Evolutionary conservation across 2,329 filamentous ascomycete species (phyloP).

Genomic region (Aspergillus sp.): DNA sequence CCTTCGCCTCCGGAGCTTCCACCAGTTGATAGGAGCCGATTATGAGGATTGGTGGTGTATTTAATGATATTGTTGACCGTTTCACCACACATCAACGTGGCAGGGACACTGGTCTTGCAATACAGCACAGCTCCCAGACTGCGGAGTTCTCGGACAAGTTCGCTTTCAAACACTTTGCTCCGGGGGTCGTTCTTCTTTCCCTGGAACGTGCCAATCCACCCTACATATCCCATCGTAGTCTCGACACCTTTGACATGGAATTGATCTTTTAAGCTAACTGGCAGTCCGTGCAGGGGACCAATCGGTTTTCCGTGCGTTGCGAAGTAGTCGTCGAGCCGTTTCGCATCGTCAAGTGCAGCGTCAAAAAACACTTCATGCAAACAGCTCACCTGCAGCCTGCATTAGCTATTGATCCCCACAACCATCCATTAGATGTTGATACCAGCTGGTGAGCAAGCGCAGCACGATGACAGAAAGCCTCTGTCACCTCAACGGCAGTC

Average conservation of each 20-base stretch:
- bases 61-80: slow-evolving; percentile 63
- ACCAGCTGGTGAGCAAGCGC: slow-evolving; percentile 61
- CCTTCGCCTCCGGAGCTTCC: slow-evolving; percentile 62
- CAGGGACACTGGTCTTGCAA: slow-evolving; percentile 57
- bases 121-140: slow-evolving; percentile 55
- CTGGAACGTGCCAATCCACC: slow-evolving; percentile 64
- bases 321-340: slow-evolving; percentile 49
- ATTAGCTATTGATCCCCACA: neutral
- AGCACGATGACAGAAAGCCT: slow-evolving; percentile 58
- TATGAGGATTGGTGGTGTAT: slow-evolving; percentile 58
- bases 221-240: slow-evolving; percentile 63
- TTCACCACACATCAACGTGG: slow-evolving; percentile 58
- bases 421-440: slow-evolving; percentile 9
- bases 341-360: slow-evolving; percentile 51
- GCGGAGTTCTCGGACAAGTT: slow-evolving; percentile 57
- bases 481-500: slow-evolving; percentile 56
- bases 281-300: slow-evolving; percentile 64
- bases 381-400: slow-evolving; percentile 42
- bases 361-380: slow-evolving; percentile 57
- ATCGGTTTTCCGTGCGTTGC: slow-evolving; percentile 44
- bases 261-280: slow-evolving; percentile 55
- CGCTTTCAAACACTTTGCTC: slow-evolving; percentile 53
- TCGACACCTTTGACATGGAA: slow-evolving; percentile 52
- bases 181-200: slow-evolving; percentile 54
- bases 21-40: slow-evolving; percentile 54